These are phyloP conservation scores for Aureobasidium lini DNA, from an alignment of 2,329 filamentous ascomycete species.

Conservation along the genomic window DNA sequence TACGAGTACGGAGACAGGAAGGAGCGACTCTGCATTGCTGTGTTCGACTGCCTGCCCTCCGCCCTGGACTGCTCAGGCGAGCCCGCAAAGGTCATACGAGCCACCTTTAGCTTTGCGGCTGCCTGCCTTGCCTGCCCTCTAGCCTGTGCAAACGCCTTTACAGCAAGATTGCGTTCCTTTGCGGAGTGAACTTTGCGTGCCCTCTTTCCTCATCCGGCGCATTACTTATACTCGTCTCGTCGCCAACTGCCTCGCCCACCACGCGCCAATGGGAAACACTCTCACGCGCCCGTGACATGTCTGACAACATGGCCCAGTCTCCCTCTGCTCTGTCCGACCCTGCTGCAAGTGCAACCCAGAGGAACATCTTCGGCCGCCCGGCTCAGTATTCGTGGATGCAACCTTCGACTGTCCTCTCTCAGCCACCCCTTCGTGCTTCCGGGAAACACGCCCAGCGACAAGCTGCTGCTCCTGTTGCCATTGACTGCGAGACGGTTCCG, in stretches of 20 bases:
- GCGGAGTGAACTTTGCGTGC: not conserved
- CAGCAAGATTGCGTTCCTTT: not conserved
- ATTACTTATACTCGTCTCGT: not conserved
- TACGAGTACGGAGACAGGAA: too few species aligned
- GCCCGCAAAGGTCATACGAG: not conserved
- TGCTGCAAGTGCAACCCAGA: not conserved
- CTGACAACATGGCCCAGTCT: not conserved
- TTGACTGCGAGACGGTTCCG: not conserved
- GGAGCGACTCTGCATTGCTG: not conserved
- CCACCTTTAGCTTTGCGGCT: not conserved
- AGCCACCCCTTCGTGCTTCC: conserved; percentile 1
- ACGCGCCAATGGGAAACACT: not conserved
- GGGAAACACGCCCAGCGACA: not conserved
- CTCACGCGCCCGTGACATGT: not conserved
- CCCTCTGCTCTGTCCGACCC: not conserved
- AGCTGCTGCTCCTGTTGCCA: not conserved
- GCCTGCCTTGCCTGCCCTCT: not conserved
- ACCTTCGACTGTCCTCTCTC: not conserved
- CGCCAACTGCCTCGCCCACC: not conserved
- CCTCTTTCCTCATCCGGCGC: not conserved
- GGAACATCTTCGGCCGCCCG: conserved; percentile 1
- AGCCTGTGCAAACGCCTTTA: not conserved
- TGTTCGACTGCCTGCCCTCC: not conserved
- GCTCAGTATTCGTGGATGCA: conserved; percentile 7
- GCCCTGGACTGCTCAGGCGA: not conserved